Base-by-base conservation (phyloP, 495 filamentous ascomycete species). In the Saxophila tyrrhenica region DNA sequence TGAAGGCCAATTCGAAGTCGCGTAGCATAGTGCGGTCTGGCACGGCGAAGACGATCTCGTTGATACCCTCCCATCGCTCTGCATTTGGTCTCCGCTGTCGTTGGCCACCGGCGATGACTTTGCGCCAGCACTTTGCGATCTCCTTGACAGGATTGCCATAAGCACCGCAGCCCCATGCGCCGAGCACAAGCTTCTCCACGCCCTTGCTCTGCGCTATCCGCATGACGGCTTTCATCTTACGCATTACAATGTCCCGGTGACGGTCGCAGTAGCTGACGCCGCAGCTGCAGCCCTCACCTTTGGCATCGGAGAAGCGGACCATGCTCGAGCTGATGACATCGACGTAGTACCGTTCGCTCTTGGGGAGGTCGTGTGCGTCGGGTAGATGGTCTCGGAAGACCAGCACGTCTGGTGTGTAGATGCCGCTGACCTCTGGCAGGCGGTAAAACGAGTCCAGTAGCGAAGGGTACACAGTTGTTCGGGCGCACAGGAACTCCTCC, bases 1-100 rank as follows among this genome's bases (percentile, higher is more conserved):
- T 54, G 58, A 66, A 70, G 15, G 51, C 52, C 11, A 16, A 23
- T n/a, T 59, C 59, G 60, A 70, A 70, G 32, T 68, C 64, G 13
- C 42, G 17, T 0, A 61, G 56, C 66, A 68, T 67, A 23, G 23
- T 64, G 8, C 48, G 50, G 56, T 68, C 62, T 8, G 56, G 61
- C 49, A 78, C 65, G 22, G 74, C 76, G 66, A 79, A 79, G 43
- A 77, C 69, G 5, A 79, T 65, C 50, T 76, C 72, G 42, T 50
- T 65, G 43, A 66, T 59, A 41, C 69, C 69, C 51, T 53, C 52
- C 64, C 66, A 70, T 8, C 22, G 50, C 54, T 69, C 58, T 7
- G 48, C 50, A 25, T 59, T 59, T 2, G 59, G 56, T 15, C 53
- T 24, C 9, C 56, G 13, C 45, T 56, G 56, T n/a, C 58, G 54